Evolutionary conservation across 1,284 basidiomycete species (phyloP).

Genomic region (Puccinia novopanici): DNA sequence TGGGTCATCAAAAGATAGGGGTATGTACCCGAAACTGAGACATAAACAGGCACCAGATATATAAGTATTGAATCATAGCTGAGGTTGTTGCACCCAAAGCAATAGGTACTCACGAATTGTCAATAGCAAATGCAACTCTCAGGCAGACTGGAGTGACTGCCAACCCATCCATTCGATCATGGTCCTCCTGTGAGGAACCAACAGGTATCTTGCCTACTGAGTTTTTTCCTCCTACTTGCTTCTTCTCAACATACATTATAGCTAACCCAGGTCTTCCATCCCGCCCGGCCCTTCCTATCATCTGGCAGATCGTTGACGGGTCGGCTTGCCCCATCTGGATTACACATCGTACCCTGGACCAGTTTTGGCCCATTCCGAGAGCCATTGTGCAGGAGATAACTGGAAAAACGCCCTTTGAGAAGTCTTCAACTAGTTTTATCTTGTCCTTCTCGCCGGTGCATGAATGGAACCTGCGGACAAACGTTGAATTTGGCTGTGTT

Average conservation of each 20-base stretch:
- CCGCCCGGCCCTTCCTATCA: no score
- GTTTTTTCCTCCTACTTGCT: background rate
- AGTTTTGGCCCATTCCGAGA: conserved; percentile 4
- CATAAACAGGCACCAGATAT: background rate
- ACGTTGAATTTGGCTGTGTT: background rate
- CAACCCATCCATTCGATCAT: background rate
- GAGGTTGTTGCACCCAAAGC: background rate
- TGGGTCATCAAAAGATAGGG: background rate
- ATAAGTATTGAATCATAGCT: background rate
- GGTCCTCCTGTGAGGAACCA: background rate
- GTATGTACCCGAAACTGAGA: conserved; percentile 1
- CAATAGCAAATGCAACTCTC: background rate
- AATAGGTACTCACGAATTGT: background rate
- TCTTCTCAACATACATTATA: conserved; percentile 7
- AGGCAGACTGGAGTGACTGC: no score
- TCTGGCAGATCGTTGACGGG: no score
- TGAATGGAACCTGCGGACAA: no score
- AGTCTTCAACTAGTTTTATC: background rate
- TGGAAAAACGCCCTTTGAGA: background rate
- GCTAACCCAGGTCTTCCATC: no score
- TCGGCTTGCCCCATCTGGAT: background rate
- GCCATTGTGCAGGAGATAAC: no score
- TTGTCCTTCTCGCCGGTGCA: background rate
- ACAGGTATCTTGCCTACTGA: background rate
- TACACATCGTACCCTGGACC: background rate